Evolutionary conservation across 208 protist genomes (phyloP).

Genomic region (Acanthamoeba culbertsoni): DNA sequence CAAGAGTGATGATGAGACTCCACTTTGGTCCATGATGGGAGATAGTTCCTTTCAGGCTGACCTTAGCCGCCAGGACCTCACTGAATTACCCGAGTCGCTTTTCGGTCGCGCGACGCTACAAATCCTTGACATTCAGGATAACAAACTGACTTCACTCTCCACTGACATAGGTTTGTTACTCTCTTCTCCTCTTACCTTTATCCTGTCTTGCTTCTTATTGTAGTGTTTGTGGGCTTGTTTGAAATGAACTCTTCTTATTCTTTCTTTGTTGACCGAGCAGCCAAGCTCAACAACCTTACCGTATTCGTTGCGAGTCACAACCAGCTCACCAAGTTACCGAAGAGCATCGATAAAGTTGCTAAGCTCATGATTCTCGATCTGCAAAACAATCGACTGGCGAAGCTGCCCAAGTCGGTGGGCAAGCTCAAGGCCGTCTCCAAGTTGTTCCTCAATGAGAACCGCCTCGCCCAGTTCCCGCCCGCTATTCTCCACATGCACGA

Average conservation of each 20-base stretch:
- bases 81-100: background rate
- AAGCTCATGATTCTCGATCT: conserved; percentile 46
- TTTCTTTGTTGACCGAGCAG: background rate
- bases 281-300: conserved; percentile 42
- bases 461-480: background rate
- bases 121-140: conserved; percentile 18
- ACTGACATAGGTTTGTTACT: background rate
- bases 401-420: conserved; percentile 2
- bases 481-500: background rate
- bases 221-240: background rate
- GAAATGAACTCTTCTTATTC: background rate
- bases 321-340: background rate
- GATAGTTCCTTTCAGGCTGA: conserved; percentile 52
- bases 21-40: conserved; percentile 50
- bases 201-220: background rate
- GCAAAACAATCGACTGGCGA: conserved; percentile 25
- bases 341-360: background rate
- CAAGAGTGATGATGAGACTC: background rate
- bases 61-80: conserved; percentile 3
- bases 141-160: background rate
- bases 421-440: conserved; percentile 23
- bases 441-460: conserved; percentile 41
- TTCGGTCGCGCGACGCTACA: background rate
- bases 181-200: background rate
- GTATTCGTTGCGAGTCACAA: conserved; percentile 50